Evolutionary conservation across 2,329 filamentous ascomycete genomes (phyloP).

Genomic region (Ophiostoma sp.): DNA sequence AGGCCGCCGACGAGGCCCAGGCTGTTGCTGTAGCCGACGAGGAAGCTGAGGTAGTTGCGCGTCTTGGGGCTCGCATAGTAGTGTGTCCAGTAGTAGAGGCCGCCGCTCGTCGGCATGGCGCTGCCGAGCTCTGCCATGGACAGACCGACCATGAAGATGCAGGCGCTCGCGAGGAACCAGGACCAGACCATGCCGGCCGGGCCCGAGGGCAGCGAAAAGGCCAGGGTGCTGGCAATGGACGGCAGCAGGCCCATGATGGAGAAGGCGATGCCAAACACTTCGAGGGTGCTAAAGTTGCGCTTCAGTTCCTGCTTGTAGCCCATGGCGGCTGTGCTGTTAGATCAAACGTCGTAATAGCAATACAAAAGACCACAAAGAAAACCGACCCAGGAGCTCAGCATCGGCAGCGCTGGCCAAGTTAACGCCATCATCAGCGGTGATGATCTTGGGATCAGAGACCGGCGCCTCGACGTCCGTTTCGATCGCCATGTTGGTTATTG

Average conservation of each 20-base stretch:
- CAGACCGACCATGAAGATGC: constrained; percentile 55
- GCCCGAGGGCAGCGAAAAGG: constrained; percentile 55
- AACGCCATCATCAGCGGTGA: constrained; percentile 26
- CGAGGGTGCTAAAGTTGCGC: constrained; percentile 57
- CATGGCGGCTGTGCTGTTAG: constrained; percentile 26
- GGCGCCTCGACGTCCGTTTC: constrained; percentile 26
- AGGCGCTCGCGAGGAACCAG: constrained; percentile 53
- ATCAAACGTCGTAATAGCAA: background rate
- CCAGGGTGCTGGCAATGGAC: constrained; percentile 54
- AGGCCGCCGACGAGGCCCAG: constrained; percentile 56
- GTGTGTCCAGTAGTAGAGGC: constrained; percentile 56
- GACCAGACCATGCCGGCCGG: constrained; percentile 59
- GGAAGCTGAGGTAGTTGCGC: constrained; percentile 53
- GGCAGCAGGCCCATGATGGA: constrained; percentile 58
- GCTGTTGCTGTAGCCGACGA: constrained; percentile 58
- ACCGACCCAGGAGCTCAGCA: constrained; percentile 31
- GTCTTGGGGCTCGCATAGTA: constrained; percentile 52
- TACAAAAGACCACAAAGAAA: background rate
- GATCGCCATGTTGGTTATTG: background rate
- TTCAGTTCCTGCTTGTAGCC: constrained; percentile 53
- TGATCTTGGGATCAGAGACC: constrained; percentile 24
- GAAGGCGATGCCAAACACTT: constrained; percentile 57
- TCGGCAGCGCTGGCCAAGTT: constrained; percentile 32
- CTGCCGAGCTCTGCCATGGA: constrained; percentile 52
- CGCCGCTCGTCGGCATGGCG: constrained; percentile 55